These are phyloP conservation scores for Aspergillus novofumigatus DNA, from an alignment of 2,329 filamentous ascomycete species.

Conservation along the genomic window DNA sequence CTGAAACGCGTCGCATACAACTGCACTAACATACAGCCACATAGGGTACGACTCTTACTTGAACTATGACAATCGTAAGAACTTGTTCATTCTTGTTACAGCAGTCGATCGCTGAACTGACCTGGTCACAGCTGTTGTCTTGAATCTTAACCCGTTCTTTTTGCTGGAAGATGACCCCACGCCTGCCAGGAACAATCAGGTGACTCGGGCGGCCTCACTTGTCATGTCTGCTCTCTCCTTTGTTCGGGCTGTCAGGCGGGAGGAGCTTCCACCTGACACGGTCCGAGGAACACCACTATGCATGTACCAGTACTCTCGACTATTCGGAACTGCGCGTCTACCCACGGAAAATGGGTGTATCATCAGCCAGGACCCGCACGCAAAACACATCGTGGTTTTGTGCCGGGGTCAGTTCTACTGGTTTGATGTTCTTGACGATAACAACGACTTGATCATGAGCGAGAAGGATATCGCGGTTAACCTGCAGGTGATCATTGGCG, in stretches of 20 bases:
- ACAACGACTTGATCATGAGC: constrained; percentile 93
- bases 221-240: constrained; percentile 88
- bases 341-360: constrained; percentile 93
- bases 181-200: constrained; percentile 91
- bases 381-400: constrained; percentile 88
- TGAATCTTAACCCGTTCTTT: constrained; percentile 98
- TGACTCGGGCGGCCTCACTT: constrained; percentile 87
- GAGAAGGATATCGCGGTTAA: constrained; percentile 92
- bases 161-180: constrained; percentile 95
- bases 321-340: constrained; percentile 92
- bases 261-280: constrained; percentile 86
- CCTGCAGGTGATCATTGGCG: constrained; percentile 84
- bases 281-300: constrained; percentile 79
- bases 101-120: constrained; percentile 8
- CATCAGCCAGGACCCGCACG: constrained; percentile 89
- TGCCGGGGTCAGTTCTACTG: constrained; percentile 97
- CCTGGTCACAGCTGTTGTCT: constrained; percentile 62
- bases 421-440: constrained; percentile 95
- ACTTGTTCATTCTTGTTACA: not conserved
- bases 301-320: constrained; percentile 96
- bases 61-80: constrained; percentile 82
- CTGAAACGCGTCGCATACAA: not conserved
- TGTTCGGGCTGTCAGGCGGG: constrained; percentile 84
- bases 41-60: constrained; percentile 97
- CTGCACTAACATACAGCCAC: constrained; percentile 4